Percentiles rank a stretch among this genome's conserved stretches.
Evolutionary conservation across 2,329 filamentous ascomycete species (phyloP).

Genomic region (Neopestalotiopsis sp.): DNA sequence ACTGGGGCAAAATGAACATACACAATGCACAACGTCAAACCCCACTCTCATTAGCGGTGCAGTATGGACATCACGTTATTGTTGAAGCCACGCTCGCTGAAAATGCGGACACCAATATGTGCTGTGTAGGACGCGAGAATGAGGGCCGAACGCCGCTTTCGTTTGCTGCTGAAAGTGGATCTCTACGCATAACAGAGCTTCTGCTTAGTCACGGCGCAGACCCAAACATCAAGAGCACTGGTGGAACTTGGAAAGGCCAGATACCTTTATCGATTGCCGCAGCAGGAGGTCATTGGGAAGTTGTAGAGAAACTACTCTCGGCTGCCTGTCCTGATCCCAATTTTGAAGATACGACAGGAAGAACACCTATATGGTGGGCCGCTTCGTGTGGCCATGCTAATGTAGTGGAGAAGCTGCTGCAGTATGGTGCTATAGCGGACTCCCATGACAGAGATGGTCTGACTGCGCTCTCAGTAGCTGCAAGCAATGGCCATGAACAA

Average conservation of each 20-base stretch:
- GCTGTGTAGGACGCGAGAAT: not conserved
- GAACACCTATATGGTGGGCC: conserved; percentile 5
- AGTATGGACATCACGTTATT: not conserved
- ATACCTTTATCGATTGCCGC: not conserved
- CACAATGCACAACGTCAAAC: not conserved
- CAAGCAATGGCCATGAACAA: not conserved
- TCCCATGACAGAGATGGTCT: not conserved
- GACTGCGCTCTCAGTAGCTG: not conserved
- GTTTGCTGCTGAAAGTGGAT: not conserved
- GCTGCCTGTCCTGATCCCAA: not conserved
- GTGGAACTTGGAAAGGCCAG: not conserved
- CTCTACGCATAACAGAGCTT: not conserved
- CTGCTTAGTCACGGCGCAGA: not conserved
- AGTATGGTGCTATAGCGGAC: not conserved
- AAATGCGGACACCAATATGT: not conserved
- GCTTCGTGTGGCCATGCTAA: not conserved
- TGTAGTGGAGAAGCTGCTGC: not conserved
- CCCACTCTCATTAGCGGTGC: not conserved
- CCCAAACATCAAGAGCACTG: not conserved
- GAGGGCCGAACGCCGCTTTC: conserved; percentile 1
- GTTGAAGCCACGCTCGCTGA: not conserved
- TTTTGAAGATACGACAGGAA: not conserved
- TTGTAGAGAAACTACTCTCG: not conserved
- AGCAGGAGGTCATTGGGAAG: not conserved
- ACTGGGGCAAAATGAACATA: not conserved